Evolutionary conservation across 2,329 filamentous ascomycete genomes (phyloP), one percentile per base, ranked within the genome.

Genomic region (Penicillium sp.): DNA sequence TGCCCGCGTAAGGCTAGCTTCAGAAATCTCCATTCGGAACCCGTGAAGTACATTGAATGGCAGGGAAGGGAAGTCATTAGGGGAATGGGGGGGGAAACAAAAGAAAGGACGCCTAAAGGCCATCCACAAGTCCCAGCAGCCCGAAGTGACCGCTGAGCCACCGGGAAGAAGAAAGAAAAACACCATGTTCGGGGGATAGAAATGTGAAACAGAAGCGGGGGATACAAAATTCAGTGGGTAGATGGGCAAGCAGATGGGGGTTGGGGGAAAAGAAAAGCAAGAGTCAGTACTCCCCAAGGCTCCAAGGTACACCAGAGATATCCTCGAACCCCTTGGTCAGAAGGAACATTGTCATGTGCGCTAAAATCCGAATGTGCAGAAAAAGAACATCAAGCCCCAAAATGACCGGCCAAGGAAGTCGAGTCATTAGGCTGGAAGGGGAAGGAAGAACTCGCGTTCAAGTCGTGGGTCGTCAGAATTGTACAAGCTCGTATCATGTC

Each of bases 401-500:
- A 31, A 53, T 48, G 53, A 54, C 34, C 12, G n/a, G 28, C 39
- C 4, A 28, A 37, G 28, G 25, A 25, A 54, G 31, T 20, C 41
- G 17, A n/a, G 53, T 38, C 34, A 51, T 45, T 37, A 55, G 42
- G 55, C 48, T 50, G 49, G 34, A 28, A 28, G 43, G 54, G 42
- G 59, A 59, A 61, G 54, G 39, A 52, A 51, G 50, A 53, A 57
- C 37, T 52, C 64, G 53, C 15, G 43, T 48, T 55, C 62, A 50
- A 2, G 48, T 67, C 62, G 54, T 67, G 49, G 57, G 61, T 69
- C 67, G 62, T 68, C 60, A 63, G 62, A 65, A 65, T 64, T 63
- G 60, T 68, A 67, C 54, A 69, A 55, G 49, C 58, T 69, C 65
- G 55, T 69, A 58, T 59, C 58, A 55, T 60, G 55, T 67, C 67